These are phyloP conservation scores for Pyrenophora seminiperda DNA, from an alignment of 2,329 filamentous ascomycete genomes.

Conservation along the genomic window DNA sequence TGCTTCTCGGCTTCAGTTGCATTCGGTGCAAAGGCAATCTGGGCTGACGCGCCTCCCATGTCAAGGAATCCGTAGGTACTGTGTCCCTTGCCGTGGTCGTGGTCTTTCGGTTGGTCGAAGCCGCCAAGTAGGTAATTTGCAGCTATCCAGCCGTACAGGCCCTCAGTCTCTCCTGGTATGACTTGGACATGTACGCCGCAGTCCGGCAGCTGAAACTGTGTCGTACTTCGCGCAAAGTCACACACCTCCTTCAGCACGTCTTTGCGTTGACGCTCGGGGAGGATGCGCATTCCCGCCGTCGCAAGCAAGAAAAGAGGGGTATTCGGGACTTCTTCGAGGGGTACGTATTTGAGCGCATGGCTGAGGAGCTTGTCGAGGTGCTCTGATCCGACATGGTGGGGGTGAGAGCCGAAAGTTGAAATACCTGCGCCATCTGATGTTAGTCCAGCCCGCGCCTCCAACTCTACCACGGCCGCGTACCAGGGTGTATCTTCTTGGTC, in stretches of 20 bases:
- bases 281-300: constrained; percentile 90
- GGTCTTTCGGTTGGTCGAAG: constrained; percentile 76
- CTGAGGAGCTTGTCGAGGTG: constrained; percentile 80
- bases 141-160: constrained; percentile 95
- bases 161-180: constrained; percentile 93
- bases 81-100: constrained; percentile 83
- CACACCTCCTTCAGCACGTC: constrained; percentile 79
- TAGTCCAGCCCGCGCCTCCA: constrained; percentile 8
- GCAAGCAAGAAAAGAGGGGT: constrained; percentile 96
- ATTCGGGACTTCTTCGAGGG: constrained; percentile 73
- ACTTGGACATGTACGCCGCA: constrained; percentile 90
- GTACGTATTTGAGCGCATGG: constrained; percentile 80
- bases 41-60: constrained; percentile 96
- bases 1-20: constrained; percentile 87
- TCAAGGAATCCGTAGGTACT: constrained; percentile 97
- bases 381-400: constrained; percentile 76
- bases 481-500: constrained; percentile 93
- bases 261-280: constrained; percentile 73
- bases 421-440: constrained; percentile 58
- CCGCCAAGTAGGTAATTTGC: constrained; percentile 93
- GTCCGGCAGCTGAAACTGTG: constrained; percentile 84
- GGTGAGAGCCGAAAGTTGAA: constrained; percentile 82
- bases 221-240: constrained; percentile 76
- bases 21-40: constrained; percentile 97
- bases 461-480: constrained; percentile 48